phyloP scores from a whole-genome alignment of 1,139 yeast genomes.

The Williopsis jadinii region DNA sequence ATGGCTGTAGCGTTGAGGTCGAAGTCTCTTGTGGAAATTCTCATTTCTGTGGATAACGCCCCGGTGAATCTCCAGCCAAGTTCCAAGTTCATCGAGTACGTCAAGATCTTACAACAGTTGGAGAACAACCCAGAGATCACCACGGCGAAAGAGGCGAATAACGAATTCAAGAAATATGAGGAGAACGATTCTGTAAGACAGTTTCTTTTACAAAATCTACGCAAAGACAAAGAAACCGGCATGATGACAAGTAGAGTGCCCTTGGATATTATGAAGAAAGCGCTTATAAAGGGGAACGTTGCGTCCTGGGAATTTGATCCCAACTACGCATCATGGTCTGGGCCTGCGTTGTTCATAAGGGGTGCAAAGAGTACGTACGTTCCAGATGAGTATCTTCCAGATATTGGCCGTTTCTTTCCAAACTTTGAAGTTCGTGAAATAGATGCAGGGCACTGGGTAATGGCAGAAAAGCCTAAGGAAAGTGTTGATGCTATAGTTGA shows the following conservation, averaged over 20 bases:
- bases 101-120: slow-evolving; percentile 52
- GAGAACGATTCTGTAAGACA: slow-evolving; percentile 57
- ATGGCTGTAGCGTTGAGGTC: slow-evolving; percentile 77
- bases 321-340: slow-evolving; percentile 47
- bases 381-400: slow-evolving; percentile 78
- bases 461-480: slow-evolving; percentile 69
- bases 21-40: slow-evolving; percentile 55
- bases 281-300: slow-evolving; percentile 56
- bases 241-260: slow-evolving; percentile 52
- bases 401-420: slow-evolving; percentile 76
- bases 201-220: slow-evolving; percentile 68
- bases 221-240: slow-evolving; percentile 33
- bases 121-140: slow-evolving; percentile 36
- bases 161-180: slow-evolving; percentile 56
- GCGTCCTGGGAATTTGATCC: slow-evolving; percentile 76
- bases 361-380: slow-evolving; percentile 74
- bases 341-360: slow-evolving; percentile 73
- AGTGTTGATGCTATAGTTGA: slow-evolving; percentile 52
- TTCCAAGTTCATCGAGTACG: slow-evolving; percentile 59
- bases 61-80: slow-evolving; percentile 64
- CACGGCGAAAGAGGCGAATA: slow-evolving; percentile 63
- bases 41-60: slow-evolving; percentile 84
- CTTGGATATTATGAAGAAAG: slow-evolving; percentile 55
- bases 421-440: slow-evolving; percentile 66
- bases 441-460: slow-evolving; percentile 89